Conservation (phyloP, 495 filamentous ascomycete species). For the Penicillium ochrochloron region DNA sequence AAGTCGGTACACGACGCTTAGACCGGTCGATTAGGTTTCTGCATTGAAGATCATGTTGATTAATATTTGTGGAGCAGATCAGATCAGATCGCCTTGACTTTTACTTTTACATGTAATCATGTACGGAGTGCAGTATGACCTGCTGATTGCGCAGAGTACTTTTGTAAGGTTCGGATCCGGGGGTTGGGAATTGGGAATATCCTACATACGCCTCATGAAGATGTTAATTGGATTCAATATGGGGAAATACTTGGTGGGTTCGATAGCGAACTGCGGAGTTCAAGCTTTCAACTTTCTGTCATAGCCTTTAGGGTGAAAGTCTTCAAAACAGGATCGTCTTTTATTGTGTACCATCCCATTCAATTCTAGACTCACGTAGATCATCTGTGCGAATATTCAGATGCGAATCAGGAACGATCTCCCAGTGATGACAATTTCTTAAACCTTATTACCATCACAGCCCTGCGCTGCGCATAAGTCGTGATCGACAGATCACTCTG, state of each 20-base stretch:
- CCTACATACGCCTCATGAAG: neutral
- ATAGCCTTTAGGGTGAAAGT: neutral
- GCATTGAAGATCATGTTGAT: constrained; percentile 8
- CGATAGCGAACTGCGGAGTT: neutral
- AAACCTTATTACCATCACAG: neutral
- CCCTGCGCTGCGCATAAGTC: neutral
- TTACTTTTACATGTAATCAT: neutral
- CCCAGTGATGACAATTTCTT: neutral
- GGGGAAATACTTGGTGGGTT: neutral
- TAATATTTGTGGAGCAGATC: neutral
- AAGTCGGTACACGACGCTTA: neutral
- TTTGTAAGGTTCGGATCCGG: constrained; percentile 5
- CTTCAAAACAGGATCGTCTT: too few relatives aligned
- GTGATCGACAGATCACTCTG: neutral
- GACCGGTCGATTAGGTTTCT: constrained; percentile 2
- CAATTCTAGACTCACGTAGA: neutral
- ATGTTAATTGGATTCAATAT: neutral
- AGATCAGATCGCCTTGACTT: neutral
- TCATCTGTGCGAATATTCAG: neutral
- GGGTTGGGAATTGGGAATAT: neutral
- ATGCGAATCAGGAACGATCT: neutral
- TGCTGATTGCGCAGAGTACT: constrained; percentile 8
- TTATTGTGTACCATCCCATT: too few relatives aligned
- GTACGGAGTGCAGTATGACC: neutral
- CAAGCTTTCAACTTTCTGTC: neutral